These are phyloP conservation scores for Jamesozyma gamospora DNA, from an alignment of 805 yeast species.

Conservation along the genomic window DNA sequence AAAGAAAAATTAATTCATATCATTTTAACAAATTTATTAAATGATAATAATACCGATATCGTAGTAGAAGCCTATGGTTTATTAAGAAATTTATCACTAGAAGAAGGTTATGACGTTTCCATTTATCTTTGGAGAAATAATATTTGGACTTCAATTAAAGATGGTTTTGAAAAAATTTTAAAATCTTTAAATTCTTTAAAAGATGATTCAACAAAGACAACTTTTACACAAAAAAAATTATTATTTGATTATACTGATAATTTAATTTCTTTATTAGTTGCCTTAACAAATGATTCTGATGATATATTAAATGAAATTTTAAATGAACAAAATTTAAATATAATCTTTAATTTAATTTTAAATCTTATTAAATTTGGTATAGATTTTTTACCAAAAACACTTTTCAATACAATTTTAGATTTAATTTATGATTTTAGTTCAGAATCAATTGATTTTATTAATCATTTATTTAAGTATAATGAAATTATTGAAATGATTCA, in stretches of 20 bases:
- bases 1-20: conserved; percentile 63
- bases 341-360: conserved; percentile 21
- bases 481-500: conserved; percentile 3
- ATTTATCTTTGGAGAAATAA: conserved; percentile 67
- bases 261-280: conserved; percentile 55
- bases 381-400: conserved; percentile 30
- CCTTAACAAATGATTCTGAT: conserved; percentile 54
- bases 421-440: conserved; percentile 51
- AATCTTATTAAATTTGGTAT: conserved; percentile 23
- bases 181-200: conserved; percentile 32
- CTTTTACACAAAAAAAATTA: conserved; percentile 34
- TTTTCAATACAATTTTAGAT: conserved; percentile 46
- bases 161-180: conserved; percentile 42
- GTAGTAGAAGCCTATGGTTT: conserved; percentile 76
- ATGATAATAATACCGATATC: conserved; percentile 62
- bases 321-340: conserved; percentile 17
- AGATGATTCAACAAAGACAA: not conserved
- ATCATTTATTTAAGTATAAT: conserved; percentile 11
- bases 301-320: conserved; percentile 42
- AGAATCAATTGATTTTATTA: conserved; percentile 47
- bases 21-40: conserved; percentile 52
- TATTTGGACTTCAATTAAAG: conserved; percentile 54
- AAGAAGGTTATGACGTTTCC: conserved; percentile 80
- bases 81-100: conserved; percentile 67
- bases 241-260: conserved; percentile 66